Conservation (phyloP, 345 rosid genomes). For the Cardamine resedifolia region DNA sequence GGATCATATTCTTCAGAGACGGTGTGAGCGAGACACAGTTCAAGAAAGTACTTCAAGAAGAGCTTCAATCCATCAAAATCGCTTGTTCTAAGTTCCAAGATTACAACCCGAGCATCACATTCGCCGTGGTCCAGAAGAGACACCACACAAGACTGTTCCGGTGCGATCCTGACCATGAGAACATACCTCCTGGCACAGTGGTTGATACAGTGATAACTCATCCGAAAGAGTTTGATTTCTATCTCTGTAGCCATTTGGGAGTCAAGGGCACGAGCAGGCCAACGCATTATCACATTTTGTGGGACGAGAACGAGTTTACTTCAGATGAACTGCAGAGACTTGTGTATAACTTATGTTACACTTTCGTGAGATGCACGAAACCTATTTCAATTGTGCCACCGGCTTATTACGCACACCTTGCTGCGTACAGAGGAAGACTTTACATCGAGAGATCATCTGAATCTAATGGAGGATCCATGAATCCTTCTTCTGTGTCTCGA, state of each 20-base stretch:
- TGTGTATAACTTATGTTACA: constrained; percentile 81
- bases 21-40: constrained; percentile 97
- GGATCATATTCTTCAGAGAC: constrained; percentile 93
- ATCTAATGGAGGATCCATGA: constrained; percentile 36
- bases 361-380: constrained; percentile 90
- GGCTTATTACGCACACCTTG: constrained; percentile 91
- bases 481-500: constrained; percentile 53
- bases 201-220: constrained; percentile 91
- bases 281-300: constrained; percentile 78
- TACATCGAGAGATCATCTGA: constrained; percentile 83
- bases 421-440: constrained; percentile 90
- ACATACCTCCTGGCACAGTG: constrained; percentile 87
- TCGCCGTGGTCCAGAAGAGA: constrained; percentile 88
- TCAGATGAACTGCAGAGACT: constrained; percentile 91
- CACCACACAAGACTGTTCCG: constrained; percentile 91
- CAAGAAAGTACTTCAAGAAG: constrained; percentile 71
- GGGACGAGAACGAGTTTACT: constrained; percentile 89
- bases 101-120: constrained; percentile 74
- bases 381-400: constrained; percentile 96
- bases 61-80: constrained; percentile 62
- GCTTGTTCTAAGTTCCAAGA: constrained; percentile 62
- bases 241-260: constrained; percentile 90
- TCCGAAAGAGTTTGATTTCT: constrained; percentile 91
- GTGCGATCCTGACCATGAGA: constrained; percentile 55
- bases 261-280: constrained; percentile 95